Percentiles rank a stretch among this genome's conserved stretches.
Conservation (phyloP, 345 rosid species). For the Psidium friedrichsthalianum region DNA sequence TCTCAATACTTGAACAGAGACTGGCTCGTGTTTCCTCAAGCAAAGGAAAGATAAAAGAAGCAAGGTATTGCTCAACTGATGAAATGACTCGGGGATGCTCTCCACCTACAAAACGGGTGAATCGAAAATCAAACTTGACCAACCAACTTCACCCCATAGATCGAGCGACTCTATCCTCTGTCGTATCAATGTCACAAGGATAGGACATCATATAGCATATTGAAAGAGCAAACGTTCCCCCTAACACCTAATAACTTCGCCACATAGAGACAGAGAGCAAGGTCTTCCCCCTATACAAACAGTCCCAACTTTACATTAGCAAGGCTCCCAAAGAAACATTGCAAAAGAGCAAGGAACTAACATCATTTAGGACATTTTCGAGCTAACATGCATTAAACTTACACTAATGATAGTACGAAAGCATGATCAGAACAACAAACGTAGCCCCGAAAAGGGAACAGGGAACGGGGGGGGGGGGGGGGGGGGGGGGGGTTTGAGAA, state of each 20-base stretch:
- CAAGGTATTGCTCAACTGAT: conserved; percentile 4
- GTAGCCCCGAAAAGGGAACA: not conserved
- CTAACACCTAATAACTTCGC: not conserved
- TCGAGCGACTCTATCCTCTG: not conserved
- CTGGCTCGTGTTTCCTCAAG: conserved; percentile 13
- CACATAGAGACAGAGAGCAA: not conserved
- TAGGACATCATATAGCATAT: not conserved
- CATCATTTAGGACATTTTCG: not conserved
- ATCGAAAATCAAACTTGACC: not conserved
- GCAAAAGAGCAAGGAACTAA: not conserved
- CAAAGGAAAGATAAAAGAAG: conserved; percentile 1
- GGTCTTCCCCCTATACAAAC: not conserved
- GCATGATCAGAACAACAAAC: not conserved
- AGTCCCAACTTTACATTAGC: not conserved
- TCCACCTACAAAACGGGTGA: conserved; percentile 1
- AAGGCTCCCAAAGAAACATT: not conserved
- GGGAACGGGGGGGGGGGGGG: too few species aligned
- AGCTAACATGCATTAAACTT: not conserved
- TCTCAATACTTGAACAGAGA: conserved; percentile 4
- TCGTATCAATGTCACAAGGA: not conserved
- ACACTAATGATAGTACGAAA: not conserved
- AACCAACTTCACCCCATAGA: not conserved
- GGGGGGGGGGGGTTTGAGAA: too few species aligned
- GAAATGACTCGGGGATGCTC: conserved; percentile 10
- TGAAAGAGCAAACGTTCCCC: not conserved